Evolutionary conservation across 1,284 basidiomycete genomes (phyloP).

Genomic region (Marasmius oreades): DNA sequence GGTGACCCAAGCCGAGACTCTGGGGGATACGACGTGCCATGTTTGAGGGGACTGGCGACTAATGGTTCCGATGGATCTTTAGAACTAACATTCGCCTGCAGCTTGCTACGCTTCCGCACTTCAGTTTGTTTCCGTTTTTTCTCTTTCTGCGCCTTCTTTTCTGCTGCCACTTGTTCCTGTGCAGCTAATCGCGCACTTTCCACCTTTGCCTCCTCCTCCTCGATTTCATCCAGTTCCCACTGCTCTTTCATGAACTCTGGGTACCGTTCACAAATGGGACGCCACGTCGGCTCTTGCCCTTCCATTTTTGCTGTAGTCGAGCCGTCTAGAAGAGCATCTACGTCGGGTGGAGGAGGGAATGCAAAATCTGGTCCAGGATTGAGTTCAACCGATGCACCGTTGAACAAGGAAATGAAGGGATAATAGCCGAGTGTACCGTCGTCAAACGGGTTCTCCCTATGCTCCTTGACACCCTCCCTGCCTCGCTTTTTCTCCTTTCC

Average conservation of each 20-base stretch:
- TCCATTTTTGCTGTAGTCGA: slow-evolving; percentile 25
- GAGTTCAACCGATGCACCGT: slow-evolving; percentile 79
- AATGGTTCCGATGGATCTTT: background rate
- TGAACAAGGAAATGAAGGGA: slow-evolving; percentile 91
- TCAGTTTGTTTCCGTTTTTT: slow-evolving; percentile 49
- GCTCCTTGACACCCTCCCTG: slow-evolving; percentile 67
- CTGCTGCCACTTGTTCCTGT: slow-evolving; percentile 41
- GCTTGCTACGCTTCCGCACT: slow-evolving; percentile 48
- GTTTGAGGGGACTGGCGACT: background rate
- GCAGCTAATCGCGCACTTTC: slow-evolving; percentile 38
- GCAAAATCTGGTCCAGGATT: slow-evolving; percentile 89
- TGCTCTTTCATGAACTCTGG: slow-evolving; percentile 77
- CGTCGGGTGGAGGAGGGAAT: slow-evolving; percentile 72
- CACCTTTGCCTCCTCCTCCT: slow-evolving; percentile 58
- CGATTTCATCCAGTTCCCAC: slow-evolving; percentile 62
- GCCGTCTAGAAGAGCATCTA: slow-evolving; percentile 56
- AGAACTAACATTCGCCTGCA: slow-evolving; percentile 25
- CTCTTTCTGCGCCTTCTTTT: slow-evolving; percentile 46
- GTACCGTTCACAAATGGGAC: slow-evolving; percentile 76
- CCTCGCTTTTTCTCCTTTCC: slow-evolving; percentile 53
- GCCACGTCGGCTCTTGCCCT: slow-evolving; percentile 54
- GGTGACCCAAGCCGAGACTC: background rate
- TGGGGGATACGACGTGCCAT: background rate
- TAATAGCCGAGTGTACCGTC: slow-evolving; percentile 97
- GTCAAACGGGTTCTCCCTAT: slow-evolving; percentile 83